Base-by-base conservation (phyloP, 768 basidiomycete species). In the Lepiota venenata region DNA sequence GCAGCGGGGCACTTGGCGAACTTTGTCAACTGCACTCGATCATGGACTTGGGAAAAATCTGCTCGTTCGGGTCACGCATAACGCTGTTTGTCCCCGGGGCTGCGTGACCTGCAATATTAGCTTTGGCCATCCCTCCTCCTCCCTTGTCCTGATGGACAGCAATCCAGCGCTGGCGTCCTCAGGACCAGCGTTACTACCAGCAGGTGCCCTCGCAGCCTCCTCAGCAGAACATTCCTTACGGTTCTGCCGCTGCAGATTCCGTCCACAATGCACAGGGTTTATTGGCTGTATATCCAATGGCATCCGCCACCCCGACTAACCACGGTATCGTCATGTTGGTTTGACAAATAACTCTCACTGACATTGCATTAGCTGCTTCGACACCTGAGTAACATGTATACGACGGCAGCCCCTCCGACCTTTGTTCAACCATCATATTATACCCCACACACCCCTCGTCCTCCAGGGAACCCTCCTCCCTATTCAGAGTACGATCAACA, bases 271-370 rank as follows among this genome's bases (percentile, higher is more conserved):
- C 87, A 2, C 88, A 88, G 58, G 70, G 78, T 49, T 68, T 91
- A 21, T 74, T 88, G 43, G 79, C 82, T 3, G 73, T 79, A 32
- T 91, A 89, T 66, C 87, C 90, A 37, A 77, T 85, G 62, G 85
- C 85, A 37, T 90, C 88, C 56, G 84, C 85, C 22, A 87, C 84
- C 3, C 88, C 88, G n/a, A 80, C 87, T 7, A 75, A 82, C 36
- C 89, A 91, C 63, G 87, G 90, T 88, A 63, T 57, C 70, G 61
- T 41, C 32, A 42, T 37, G 16, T 10, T 39, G 58, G 27, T 16
- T 27, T 20, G 44, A 14, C 18, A 25, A 43, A 25, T 21, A 27
- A 10, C 37, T 12, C 9, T 16, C 25, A 27, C 47, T 58, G 9
- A 58, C 7, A 47, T 56, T 56, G 25, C 4, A 5, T 55, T 57